phyloP scores from a whole-genome alignment of 257 asterid genomes.

The Solanum chmielewskii region DNA sequence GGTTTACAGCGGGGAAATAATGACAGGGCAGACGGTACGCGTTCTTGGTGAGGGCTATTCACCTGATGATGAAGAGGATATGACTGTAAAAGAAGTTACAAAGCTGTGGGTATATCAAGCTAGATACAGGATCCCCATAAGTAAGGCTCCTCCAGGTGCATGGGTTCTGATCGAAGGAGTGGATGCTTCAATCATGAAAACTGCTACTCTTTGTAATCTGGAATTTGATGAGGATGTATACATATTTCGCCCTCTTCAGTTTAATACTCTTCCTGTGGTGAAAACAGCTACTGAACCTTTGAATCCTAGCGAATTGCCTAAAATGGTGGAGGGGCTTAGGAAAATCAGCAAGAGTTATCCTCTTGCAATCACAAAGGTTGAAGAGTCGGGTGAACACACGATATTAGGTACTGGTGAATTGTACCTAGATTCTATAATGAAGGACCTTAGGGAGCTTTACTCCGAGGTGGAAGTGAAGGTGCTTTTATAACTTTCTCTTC shows the following conservation, averaged over 20 bases:
- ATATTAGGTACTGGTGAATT: conserved; percentile 94
- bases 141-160: conserved; percentile 96
- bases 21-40: conserved; percentile 82
- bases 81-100: conserved; percentile 93
- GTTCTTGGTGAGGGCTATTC: conserved; percentile 98
- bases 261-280: conserved; percentile 94
- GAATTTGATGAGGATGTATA: conserved; percentile 77
- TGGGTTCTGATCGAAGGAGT: conserved; percentile 99
- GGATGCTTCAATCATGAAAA: conserved; percentile 98
- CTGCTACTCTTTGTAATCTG: conserved; percentile 83
- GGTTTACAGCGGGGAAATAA: conserved; percentile 90
- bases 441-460: conserved; percentile 95
- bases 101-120: conserved; percentile 97
- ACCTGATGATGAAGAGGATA: conserved; percentile 97
- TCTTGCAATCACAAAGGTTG: conserved; percentile 91
- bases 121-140: conserved; percentile 90
- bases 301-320: conserved; percentile 95
- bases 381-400: conserved; percentile 97
- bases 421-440: conserved; percentile 92
- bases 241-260: conserved; percentile 89
- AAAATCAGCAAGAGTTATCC: conserved; percentile 99
- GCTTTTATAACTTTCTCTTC: not conserved
- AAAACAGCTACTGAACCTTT: conserved; percentile 98
- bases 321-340: conserved; percentile 98
- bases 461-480: conserved; percentile 99